Conservation (phyloP, 352 stramenopile genomes). For the Phytophthora macrochlamydospora region DNA sequence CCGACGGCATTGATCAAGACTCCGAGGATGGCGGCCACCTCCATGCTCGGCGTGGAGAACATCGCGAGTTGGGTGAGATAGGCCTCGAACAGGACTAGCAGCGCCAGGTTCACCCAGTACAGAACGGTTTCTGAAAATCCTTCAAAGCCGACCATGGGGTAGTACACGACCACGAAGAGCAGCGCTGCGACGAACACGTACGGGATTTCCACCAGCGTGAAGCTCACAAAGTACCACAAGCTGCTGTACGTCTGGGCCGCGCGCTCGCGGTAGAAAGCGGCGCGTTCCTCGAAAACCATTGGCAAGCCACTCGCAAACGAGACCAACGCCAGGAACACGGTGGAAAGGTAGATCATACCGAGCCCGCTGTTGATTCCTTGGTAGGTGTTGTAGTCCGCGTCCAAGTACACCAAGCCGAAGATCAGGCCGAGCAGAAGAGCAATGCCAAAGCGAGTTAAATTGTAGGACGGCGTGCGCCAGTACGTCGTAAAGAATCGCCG, state of each 20-base stretch:
- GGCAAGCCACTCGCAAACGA: conserved; percentile 79
- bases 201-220: conserved; percentile 34
- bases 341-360: conserved; percentile 86
- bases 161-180: conserved; percentile 40
- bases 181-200: conserved; percentile 29
- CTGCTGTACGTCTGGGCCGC: conserved; percentile 84
- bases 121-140: conserved; percentile 22
- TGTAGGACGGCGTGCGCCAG: conserved; percentile 88
- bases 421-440: conserved; percentile 80
- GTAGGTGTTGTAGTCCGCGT: conserved; percentile 52
- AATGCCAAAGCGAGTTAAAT: conserved; percentile 76
- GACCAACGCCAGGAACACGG: conserved; percentile 84
- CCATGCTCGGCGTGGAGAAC: conserved; percentile 26
- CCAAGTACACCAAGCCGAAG: conserved; percentile 74
- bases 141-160: conserved; percentile 48
- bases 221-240: conserved; percentile 64
- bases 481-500: conserved; percentile 62
- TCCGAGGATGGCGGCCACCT: conserved; percentile 24
- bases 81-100: conserved; percentile 33
- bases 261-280: conserved; percentile 80
- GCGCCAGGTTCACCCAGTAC: conserved; percentile 32
- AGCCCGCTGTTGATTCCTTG: conserved; percentile 65
- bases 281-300: conserved; percentile 83
- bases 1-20: conserved; percentile 34
- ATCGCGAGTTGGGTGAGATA: conserved; percentile 32